Conservation (phyloP, 1,139 yeast species). For the Yamadazyma trypodendri region DNA sequence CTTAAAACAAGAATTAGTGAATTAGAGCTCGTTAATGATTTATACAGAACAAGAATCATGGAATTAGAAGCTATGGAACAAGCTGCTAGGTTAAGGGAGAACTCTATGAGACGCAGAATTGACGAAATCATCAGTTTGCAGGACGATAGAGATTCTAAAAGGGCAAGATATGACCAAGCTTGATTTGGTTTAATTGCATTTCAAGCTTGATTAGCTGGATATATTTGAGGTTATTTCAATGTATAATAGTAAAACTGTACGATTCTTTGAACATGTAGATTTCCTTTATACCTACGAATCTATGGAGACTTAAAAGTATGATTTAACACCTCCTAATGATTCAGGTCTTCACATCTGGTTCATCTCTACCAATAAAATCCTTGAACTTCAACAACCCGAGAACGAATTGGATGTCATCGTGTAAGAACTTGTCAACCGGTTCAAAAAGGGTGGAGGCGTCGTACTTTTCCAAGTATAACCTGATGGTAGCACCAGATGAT, state of each 20-base stretch:
- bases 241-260: constrained; percentile 5
- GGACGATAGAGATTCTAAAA: constrained; percentile 21
- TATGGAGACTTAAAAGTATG: neutral
- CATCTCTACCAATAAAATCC: constrained; percentile 74
- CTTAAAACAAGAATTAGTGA: constrained; percentile 82
- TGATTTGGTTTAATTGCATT: too few relatives aligned
- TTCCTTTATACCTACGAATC: neutral
- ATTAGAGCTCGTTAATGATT: constrained; percentile 83
- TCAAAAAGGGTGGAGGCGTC: constrained; percentile 52
- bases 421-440: constrained; percentile 70
- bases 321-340: neutral
- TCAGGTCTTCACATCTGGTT: constrained; percentile 86
- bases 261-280: neutral
- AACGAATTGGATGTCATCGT: constrained; percentile 60
- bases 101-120: constrained; percentile 46
- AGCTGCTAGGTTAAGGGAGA: constrained; percentile 54
- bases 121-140: constrained; percentile 41
- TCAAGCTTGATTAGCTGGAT: neutral
- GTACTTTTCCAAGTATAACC: constrained; percentile 88
- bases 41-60: constrained; percentile 75
- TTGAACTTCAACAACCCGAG: constrained; percentile 69
- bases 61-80: constrained; percentile 76
- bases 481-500: constrained; percentile 94
- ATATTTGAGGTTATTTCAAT: neutral
- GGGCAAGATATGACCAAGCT: constrained; percentile 15